Percentiles rank a stretch among this genome's conserved stretches.
Evolutionary conservation across 2,329 filamentous ascomycete species (phyloP).

Genomic region (Magnaporthiopsis rhizophila): DNA sequence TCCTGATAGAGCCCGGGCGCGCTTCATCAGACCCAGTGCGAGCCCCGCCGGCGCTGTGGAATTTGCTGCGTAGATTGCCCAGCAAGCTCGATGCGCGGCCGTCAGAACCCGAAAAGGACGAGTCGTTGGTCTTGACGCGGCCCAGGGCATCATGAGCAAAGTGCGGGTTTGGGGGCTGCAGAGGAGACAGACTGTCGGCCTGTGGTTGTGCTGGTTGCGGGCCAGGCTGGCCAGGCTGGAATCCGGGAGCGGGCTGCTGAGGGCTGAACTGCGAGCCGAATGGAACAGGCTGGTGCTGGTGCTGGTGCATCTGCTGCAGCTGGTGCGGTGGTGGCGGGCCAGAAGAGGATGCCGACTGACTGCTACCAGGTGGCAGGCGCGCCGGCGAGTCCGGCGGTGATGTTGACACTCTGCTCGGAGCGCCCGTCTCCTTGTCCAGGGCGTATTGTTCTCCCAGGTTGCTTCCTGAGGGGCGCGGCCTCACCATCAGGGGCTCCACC

Average conservation of each 20-base stretch:
- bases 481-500: conserved; percentile 38
- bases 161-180: conserved; percentile 5
- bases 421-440: conserved; percentile 45
- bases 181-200: conserved; percentile 3
- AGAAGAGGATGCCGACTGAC: neutral
- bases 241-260: neutral
- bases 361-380: neutral
- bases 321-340: conserved; percentile 9
- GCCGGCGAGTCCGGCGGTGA: conserved; percentile 4
- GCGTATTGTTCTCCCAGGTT: conserved; percentile 24
- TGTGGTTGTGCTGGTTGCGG: neutral
- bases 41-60: conserved; percentile 10
- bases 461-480: conserved; percentile 25
- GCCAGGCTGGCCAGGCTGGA: neutral
- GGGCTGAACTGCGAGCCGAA: neutral
- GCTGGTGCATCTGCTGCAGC: conserved; percentile 10
- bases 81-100: neutral
- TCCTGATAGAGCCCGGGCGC: neutral
- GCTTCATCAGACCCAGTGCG: neutral
- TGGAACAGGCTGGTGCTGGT: neutral
- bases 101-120: neutral
- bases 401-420: conserved; percentile 9
- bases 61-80: conserved; percentile 6
- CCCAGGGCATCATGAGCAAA: neutral
- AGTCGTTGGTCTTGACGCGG: conserved; percentile 11